Evolutionary conservation across 2,329 filamentous ascomycete genomes (phyloP), one percentile per base, ranked within the genome.

Genomic region (Penicillium italicum): DNA sequence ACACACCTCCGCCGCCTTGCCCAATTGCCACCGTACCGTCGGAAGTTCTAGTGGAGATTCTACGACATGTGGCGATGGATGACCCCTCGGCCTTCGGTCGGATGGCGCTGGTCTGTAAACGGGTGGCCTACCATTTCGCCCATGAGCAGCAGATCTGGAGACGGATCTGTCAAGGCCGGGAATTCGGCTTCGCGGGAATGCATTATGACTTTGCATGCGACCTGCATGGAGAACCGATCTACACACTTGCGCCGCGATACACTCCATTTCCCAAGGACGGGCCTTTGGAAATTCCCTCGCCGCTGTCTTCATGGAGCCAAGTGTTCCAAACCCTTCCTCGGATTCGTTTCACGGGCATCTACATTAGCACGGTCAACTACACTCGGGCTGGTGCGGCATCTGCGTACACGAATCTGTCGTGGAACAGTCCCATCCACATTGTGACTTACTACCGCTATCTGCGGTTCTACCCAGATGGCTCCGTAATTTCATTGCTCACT

Each of bases 371-470:
- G 0, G 91, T 96, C 56, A 97, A 97, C 76, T 99, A 99, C 75
- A 85, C 90, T 47, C 89, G 94, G 24, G 79, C 90, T 0, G 94
- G 94, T 31, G 88, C 88, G 56, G 81, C 86, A 11, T 86, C 85
- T 3, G 81, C 83, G 20, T 71, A 72, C 57, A 87, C 86, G 61
- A 86, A 85, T 52, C 76, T 88, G 18, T 87, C 89, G 1, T 96
- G 92, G 90, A 80, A 79, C 66, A 87, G 83, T 24, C 92, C 92
- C 9, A 88, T 97, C 34, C 91, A 96, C 71, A 95, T 97, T 56
- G 91, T 99, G 46, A 99, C 94, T 0, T 99, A 97, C 76, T 99
- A 96, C 77, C 90, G 94, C 55, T 99, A 97, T 75, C 83, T 99
- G 4, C 89, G 94, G 50, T 94, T 99, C 77, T 94, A 94, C 77